Evolutionary conservation across 2,329 filamentous ascomycete species (phyloP), one percentile per base, ranked within the genome.

Genomic region (Claviceps sorghi): DNA sequence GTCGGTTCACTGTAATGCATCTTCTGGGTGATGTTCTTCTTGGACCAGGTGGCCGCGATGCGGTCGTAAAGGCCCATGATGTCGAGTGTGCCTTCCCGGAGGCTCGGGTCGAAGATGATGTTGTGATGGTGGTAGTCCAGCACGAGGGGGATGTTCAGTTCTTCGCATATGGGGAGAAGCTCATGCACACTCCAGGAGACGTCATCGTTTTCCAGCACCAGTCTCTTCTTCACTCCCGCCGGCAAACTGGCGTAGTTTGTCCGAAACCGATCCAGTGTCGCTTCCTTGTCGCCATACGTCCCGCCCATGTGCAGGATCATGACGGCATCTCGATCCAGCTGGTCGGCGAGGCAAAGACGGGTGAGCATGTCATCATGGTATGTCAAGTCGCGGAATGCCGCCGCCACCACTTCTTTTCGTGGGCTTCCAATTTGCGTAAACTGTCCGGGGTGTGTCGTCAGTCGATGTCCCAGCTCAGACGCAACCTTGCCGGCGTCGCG

Each of bases 41-140:
- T 76, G 1, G 76, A 79, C 91, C 91, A 97, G 0, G 88, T 96
- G 3, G 83, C 81, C 44, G 78, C 76, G 61, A 97, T 97, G 4
- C 84, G 81, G 0, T 83, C 82, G 55, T 80, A 93, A 0, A 95
- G 69, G 0, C 65, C 61, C 48, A 85, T 82, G 57, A 97, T 88
- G 59, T 95, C 90, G 21, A 79, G 73, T 0, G 89, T 95, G 1
- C 90, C 89, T 67, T 95, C 90, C 2, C 89, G 82, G 2, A 94
- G 69, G 6, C 72, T 73, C 0, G 76, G 62, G 63, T 95, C 86
- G 60, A 95, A 95, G 9, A 95, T 71, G 59, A 97, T 96, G 65
- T 96, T 96, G 72, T 97, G 88, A 60, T 97, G 91, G 62, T 97
- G 91, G 59, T 80, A 97, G 65, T 97, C 91, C 11, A 97, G 80